Base-by-base conservation (phyloP, 2,329 filamentous ascomycete genomes). In the Phaeophleospora eucalypticola region DNA sequence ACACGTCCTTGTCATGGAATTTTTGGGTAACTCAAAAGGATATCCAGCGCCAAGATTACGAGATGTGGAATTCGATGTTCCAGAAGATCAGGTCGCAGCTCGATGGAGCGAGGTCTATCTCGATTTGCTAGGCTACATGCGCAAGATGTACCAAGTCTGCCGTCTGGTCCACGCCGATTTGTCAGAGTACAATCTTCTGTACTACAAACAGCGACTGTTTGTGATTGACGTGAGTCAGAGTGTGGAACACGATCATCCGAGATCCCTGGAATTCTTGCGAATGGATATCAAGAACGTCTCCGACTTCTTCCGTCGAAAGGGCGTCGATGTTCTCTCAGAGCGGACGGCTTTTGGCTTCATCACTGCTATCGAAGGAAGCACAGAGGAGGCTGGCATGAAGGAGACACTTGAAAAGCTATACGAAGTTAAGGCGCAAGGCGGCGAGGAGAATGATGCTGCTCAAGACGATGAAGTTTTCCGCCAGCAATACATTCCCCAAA, bases 211-310 rank as follows among this genome's bases (percentile, higher is more conserved):
- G 48, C 82, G 81, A 59, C 80, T 96, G 0, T 95, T 88, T 75
- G 86, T 98, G 62, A 98, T 98, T 67, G 93, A 98, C 69, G 93
- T 98, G 36, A 95, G 89, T 46, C 93, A 98, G 72, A 93, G 87
- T 63, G 93, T 98, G 16, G 94, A 97, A 72, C 90, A 94, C 58
- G 91, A 97, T 59, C 93, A 98, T 67, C 93, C 93, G 0, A 81
- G 88, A 48, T 91, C 87, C 2, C 77, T 95, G 21, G 91, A 97
- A 65, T 98, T 98, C 65, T 70, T 98, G 59, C 84, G 93, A 27
- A 97, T 96, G 90, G 93, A 98, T 65, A 89, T 98, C 69, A 97
- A 96, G 76, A 98, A 98, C 64, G 82, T 95, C 1, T 86, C 83
- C 17, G 89, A 95, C 67, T 98, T 95, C 71, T 98, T 97, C 80